Evolutionary conservation across 2,329 filamentous ascomycete genomes (phyloP), one percentile per base, ranked within the genome.

Genomic region (Talaromyces sp.): DNA sequence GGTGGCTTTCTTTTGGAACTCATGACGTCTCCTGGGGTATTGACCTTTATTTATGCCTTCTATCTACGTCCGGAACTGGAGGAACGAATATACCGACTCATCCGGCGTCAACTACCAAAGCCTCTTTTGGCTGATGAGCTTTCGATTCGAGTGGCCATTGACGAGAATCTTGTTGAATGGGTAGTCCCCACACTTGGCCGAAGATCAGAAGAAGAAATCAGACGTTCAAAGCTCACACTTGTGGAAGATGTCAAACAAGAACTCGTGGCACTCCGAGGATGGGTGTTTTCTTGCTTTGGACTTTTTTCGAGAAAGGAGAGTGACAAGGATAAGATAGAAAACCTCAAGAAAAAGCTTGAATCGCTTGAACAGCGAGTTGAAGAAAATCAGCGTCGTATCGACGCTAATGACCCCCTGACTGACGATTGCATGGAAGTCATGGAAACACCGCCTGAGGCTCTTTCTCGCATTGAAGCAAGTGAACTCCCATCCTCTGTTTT

Each of bases 151-250:
- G 72, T 76, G 51, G 73, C 74, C 7, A 62, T 67, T n/a, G 73
- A 76, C 37, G 74, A 75, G 56, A 74, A 75, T 37, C 66, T 76
- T 14, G 66, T 75, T 39, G 74, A 76, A 48, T 76, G 74, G 74
- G 73, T 74, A 36, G 67, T 73, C 19, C 74, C 74, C 10, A 67
- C 67, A 4, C 60, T 75, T 6, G 73, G 73, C 3, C 71, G 72
- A 37, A 67, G 70, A 47, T 65, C 71, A n/a, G 68, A 71, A 42
- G 73, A 76, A 54, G 74, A 76, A 53, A 65, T 63, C 45, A 60
- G 63, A n/a, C 71, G 74, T 33, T 63, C 64, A 44, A 68, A 65
- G 41, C 62, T 76, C 16, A 67, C 71, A 6, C 53, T 76, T 2
- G 37, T 64, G 7, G 63, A 76, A 48, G 73, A 76, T 45, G 55